A percentile compares a stretch with the other conserved stretches of the same genome.
phyloP scores from a whole-genome alignment of 1,284 basidiomycete genomes.

The Meripilus lineatus region DNA sequence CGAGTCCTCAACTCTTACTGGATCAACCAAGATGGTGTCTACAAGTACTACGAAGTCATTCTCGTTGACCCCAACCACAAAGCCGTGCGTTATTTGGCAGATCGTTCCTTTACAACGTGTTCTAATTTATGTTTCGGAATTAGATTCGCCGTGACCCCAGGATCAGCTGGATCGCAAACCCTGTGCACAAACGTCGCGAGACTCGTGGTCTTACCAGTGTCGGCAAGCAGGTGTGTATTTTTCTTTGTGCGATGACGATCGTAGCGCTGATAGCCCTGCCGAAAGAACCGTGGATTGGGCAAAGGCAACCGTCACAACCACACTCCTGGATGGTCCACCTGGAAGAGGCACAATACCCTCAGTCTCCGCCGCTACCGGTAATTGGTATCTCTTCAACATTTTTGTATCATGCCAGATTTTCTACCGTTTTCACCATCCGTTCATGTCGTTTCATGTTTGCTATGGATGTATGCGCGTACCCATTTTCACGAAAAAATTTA shows the following conservation, averaged over 20 bases:
- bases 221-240: conserved; percentile 78
- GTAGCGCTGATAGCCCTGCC: conserved; percentile 9
- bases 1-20: conserved; percentile 98
- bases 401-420: conserved; percentile 21
- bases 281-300: conserved; percentile 88
- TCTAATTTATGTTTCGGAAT: conserved; percentile 9
- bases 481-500: conserved; percentile 16
- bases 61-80: conserved; percentile 94
- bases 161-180: conserved; percentile 99
- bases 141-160: conserved; percentile 92
- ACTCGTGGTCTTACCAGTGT: conserved; percentile 95
- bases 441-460: conserved; percentile 26
- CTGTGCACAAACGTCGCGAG: conserved; percentile 99
- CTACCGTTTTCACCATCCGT: conserved; percentile 19
- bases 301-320: conserved; percentile 97
- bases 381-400: conserved; percentile 30
- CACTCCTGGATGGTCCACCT: conserved; percentile 85
- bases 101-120: conserved; percentile 1
- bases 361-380: conserved; percentile 97
- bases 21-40: conserved; percentile 99
- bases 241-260: neutral
- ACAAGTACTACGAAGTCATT: conserved; percentile 99
- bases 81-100: conserved; percentile 55
- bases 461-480: conserved; percentile 29
- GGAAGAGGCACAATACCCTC: conserved; percentile 98